phyloP scores from a whole-genome alignment of 177 flowering plant genomes.

The Vitis hybrid region DNA sequence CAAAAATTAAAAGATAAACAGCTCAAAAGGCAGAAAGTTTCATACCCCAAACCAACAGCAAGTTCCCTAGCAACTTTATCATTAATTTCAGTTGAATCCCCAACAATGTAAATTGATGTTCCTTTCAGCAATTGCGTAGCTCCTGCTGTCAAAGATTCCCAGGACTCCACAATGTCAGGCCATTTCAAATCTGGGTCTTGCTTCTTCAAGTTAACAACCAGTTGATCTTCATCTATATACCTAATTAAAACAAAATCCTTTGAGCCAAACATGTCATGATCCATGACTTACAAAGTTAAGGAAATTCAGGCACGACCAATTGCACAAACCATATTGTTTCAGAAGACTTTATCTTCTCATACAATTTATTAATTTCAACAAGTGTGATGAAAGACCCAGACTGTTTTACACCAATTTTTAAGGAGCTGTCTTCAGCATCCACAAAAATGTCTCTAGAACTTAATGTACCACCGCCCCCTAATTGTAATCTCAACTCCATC shows the following conservation, averaged over 20 bases:
- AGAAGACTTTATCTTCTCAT: constrained; percentile 81
- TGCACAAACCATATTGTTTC: constrained; percentile 91
- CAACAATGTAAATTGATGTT: constrained; percentile 79
- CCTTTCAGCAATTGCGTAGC: constrained; percentile 74
- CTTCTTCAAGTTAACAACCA: constrained; percentile 86
- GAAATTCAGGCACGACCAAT: constrained; percentile 7
- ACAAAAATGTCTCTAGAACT: constrained; percentile 60
- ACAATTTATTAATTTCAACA: constrained; percentile 58
- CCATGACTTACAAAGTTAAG: background rate
- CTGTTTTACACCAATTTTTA: constrained; percentile 42
- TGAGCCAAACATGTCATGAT: background rate
- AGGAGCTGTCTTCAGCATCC: constrained; percentile 62
- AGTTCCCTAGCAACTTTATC: constrained; percentile 80
- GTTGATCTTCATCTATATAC: constrained; percentile 87
- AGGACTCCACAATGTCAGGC: constrained; percentile 92
- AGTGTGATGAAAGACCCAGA: constrained; percentile 53
- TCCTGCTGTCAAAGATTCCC: constrained; percentile 84
- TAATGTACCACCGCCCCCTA: constrained; percentile 36
- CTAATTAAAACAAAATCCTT: constrained; percentile 30
- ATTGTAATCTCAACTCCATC: constrained; percentile 71
- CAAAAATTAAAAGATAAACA: background rate
- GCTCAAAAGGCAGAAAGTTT: constrained; percentile 1
- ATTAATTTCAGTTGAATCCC: constrained; percentile 83
- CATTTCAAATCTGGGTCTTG: constrained; percentile 81
- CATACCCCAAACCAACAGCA: constrained; percentile 89